These are phyloP conservation scores for Mycena crocata DNA, from an alignment of 768 basidiomycete species.

Conservation along the genomic window DNA sequence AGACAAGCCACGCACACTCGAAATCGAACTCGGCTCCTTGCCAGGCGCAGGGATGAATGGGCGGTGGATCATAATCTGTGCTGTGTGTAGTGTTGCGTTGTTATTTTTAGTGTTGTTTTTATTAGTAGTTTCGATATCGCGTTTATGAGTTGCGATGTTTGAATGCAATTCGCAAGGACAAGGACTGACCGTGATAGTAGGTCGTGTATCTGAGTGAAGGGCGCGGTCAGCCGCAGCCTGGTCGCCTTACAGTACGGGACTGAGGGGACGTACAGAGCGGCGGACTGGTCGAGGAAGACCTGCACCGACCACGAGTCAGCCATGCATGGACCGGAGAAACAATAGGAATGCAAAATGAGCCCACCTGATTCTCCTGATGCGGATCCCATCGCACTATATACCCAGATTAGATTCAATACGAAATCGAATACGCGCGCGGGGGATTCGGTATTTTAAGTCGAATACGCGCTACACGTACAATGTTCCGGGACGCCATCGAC, in stretches of 20 bases:
- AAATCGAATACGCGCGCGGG: not conserved
- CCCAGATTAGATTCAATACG: not conserved
- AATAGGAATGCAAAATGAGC: not conserved
- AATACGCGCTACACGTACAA: slow-evolving; percentile 9
- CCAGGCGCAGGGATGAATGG: slow-evolving; percentile 20
- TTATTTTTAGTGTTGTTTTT: too few relatives aligned
- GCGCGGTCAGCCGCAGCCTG: not conserved
- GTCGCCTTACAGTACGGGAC: not conserved
- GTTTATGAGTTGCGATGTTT: too few relatives aligned
- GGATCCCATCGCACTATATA: slow-evolving; percentile 24
- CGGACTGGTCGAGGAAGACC: slow-evolving; percentile 27
- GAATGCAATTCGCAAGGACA: not conserved
- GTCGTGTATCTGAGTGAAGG: not conserved
- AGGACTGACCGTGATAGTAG: slow-evolving; percentile 24
- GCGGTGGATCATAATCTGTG: slow-evolving; percentile 23
- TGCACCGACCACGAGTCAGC: not conserved
- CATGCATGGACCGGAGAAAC: not conserved
- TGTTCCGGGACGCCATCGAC: slow-evolving; percentile 15
- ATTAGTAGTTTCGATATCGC: too few relatives aligned
- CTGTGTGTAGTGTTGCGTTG: slow-evolving; percentile 6
- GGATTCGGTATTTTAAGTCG: too few relatives aligned
- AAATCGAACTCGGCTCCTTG: not conserved
- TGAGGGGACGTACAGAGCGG: slow-evolving; percentile 13
- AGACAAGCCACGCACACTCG: not conserved
- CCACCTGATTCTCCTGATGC: slow-evolving; percentile 13